Evolutionary conservation across 2,329 filamentous ascomycete genomes (phyloP), one percentile per base, ranked within the genome.

Genomic region (Conoideocrella luteorostrata): DNA sequence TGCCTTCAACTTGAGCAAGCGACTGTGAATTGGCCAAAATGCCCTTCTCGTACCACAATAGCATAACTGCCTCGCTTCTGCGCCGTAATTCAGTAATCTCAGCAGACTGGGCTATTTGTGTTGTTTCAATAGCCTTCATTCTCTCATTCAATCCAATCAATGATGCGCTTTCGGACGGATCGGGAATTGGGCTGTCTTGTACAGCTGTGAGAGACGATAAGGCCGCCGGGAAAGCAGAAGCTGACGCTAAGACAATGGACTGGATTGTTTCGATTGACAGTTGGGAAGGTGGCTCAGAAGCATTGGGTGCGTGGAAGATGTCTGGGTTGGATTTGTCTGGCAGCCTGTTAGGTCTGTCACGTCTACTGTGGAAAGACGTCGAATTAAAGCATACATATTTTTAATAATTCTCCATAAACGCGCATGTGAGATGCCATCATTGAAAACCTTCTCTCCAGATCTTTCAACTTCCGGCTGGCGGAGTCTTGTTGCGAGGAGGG

Each of bases 21-120:
- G 77, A 75, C 52, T 80, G 77, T 0, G 83, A 83, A 52, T 78
- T 79, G 10, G 75, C 74, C 38, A 95, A 67, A 34, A 93, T 71
- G 4, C 80, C 78, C 20, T 78, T 68, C 59, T 89, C 82, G 63
- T 91, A 89, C 84, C 88, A 94, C 28, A 70, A 64, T 51, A 82
- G 75, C 47, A 88, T 64, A 20, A 77, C 67, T 49, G 62, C 61
- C 62, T 80, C 86, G 65, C 76, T 90, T 51, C 73, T 74, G 49
- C 66, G 74, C 59, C 79, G 74, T 58, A 85, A 72, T 59, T 77
- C 77, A 18, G 75, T 76, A 49, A 86, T 76, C 60, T 84, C 78
- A 38, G 71, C 70, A 30, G 63, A 71, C 61, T 88, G 83, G 13
- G 76, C 71, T 17, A 74, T 60, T 55, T 88, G 84, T 4, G 74